Conservation (phyloP, 1,284 basidiomycete species). For the Malassezia yamatoensis region DNA sequence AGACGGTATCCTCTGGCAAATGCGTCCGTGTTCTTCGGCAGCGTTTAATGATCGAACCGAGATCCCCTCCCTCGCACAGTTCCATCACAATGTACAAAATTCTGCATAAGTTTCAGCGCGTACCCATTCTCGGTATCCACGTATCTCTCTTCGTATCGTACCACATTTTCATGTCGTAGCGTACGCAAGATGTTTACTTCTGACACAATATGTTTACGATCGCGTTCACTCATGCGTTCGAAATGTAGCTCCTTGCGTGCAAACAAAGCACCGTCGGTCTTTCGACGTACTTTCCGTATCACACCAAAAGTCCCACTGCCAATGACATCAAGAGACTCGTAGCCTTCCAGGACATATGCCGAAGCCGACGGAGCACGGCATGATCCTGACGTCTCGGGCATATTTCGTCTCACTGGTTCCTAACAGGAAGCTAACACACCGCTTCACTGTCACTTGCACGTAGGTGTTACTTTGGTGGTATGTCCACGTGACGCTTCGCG, state of each 20-base stretch:
- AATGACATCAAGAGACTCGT: constrained; percentile 79
- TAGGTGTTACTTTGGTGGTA: constrained; percentile 19
- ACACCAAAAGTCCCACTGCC: constrained; percentile 96
- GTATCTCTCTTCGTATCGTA: constrained; percentile 79
- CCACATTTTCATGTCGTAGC: constrained; percentile 84
- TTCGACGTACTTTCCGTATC: constrained; percentile 79
- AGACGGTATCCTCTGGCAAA: constrained; percentile 78
- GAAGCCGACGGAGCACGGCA: background rate
- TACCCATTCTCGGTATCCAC: constrained; percentile 82
- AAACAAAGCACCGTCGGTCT: constrained; percentile 74
- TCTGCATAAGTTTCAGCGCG: constrained; percentile 54
- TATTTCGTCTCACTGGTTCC: too few species aligned
- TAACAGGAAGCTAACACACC: constrained; percentile 3
- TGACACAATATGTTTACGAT: constrained; percentile 87
- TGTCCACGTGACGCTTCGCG: constrained; percentile 6
- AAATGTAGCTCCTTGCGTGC: constrained; percentile 93
- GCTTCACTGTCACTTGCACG: background rate
- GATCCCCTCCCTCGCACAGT: constrained; percentile 87
- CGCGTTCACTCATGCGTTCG: constrained; percentile 81
- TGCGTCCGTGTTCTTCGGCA: constrained; percentile 49
- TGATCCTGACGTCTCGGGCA: too few species aligned
- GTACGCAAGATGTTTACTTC: constrained; percentile 97
- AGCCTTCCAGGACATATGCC: constrained; percentile 14
- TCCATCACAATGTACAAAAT: constrained; percentile 33
- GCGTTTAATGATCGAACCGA: constrained; percentile 72